Evolutionary conservation across 164 flowering plant species (phyloP).

Genomic region (Tetracentron sinense): DNA sequence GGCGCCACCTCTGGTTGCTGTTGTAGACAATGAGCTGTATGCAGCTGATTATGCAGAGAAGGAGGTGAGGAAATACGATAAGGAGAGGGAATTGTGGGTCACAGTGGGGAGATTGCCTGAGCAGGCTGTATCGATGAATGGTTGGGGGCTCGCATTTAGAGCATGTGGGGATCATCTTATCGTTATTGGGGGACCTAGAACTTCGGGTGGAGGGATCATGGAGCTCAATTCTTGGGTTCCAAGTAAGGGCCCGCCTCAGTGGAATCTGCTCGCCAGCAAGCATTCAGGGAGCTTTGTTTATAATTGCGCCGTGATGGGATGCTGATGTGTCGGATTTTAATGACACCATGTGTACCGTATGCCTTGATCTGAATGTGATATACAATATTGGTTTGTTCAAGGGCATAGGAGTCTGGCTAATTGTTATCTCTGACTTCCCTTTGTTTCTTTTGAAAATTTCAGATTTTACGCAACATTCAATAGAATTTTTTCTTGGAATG

Average conservation of each 20-base stretch:
- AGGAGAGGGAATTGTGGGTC: conserved; percentile 45
- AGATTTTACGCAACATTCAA: no score
- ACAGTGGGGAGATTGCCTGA: conserved; percentile 85
- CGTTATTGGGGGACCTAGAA: conserved; percentile 86
- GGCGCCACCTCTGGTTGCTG: conserved; percentile 93
- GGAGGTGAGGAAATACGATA: conserved; percentile 73
- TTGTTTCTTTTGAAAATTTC: no score
- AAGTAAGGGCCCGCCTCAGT: conserved; percentile 67
- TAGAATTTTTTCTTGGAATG: neutral
- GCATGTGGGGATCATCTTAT: conserved; percentile 85
- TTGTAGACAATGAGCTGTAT: conserved; percentile 76
- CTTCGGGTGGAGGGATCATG: conserved; percentile 58
- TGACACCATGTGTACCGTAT: conserved; percentile 14
- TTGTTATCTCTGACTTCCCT: conserved; percentile 24
- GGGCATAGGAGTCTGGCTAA: conserved; percentile 26
- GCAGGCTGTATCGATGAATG: conserved; percentile 72
- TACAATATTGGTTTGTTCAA: conserved; percentile 26
- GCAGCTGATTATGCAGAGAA: conserved; percentile 85
- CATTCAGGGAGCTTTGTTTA: conserved; percentile 29
- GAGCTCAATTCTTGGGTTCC: conserved; percentile 91
- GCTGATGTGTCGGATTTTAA: conserved; percentile 19
- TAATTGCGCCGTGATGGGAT: conserved; percentile 38
- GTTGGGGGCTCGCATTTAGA: conserved; percentile 95
- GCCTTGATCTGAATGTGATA: conserved; percentile 16
- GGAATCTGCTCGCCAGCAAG: conserved; percentile 61